Percentiles rank a stretch among this genome's conserved stretches.
phyloP scores from a whole-genome alignment of 1,139 yeast genomes.

The Debaryomyces udenii region DNA sequence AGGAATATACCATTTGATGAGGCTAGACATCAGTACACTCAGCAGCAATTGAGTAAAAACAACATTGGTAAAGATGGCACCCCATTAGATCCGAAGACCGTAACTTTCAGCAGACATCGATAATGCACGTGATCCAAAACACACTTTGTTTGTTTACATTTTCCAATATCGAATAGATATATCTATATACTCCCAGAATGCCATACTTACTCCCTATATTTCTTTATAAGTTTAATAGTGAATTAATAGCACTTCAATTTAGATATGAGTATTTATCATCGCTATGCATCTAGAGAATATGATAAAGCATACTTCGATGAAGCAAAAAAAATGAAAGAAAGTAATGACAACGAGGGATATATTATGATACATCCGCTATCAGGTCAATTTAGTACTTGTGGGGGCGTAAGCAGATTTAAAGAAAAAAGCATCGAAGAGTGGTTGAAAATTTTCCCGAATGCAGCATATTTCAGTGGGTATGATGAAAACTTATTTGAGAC shows the following conservation, averaged over 20 bases:
- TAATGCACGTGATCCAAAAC: constrained; percentile 9
- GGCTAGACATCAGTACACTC: constrained; percentile 62
- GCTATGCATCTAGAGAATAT: constrained; percentile 45
- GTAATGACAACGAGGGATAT: not conserved
- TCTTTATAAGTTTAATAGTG: constrained; percentile 6
- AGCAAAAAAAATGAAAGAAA: constrained; percentile 8
- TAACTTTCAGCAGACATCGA: constrained; percentile 27
- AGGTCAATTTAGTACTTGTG: constrained; percentile 22
- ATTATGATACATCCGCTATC: constrained; percentile 20
- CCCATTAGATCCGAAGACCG: constrained; percentile 45
- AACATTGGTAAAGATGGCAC: constrained; percentile 52
- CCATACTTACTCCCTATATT: too few species aligned
- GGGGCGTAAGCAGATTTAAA: not conserved
- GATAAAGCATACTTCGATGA: constrained; percentile 27
- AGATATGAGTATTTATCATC: constrained; percentile 35
- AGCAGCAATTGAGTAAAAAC: constrained; percentile 49
- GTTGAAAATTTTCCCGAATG: constrained; percentile 46
- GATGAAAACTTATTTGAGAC: constrained; percentile 57
- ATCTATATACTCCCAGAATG: too few species aligned
- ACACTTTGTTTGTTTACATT: constrained; percentile 13
- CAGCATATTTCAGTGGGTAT: constrained; percentile 58
- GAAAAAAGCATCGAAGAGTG: constrained; percentile 31
- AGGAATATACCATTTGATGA: constrained; percentile 61
- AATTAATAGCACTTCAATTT: not conserved
- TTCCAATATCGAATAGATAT: not conserved